Percentiles rank a stretch among this genome's conserved stretches.
phyloP scores from a whole-genome alignment of 805 yeast species.

The Henningerozyma blattae region DNA sequence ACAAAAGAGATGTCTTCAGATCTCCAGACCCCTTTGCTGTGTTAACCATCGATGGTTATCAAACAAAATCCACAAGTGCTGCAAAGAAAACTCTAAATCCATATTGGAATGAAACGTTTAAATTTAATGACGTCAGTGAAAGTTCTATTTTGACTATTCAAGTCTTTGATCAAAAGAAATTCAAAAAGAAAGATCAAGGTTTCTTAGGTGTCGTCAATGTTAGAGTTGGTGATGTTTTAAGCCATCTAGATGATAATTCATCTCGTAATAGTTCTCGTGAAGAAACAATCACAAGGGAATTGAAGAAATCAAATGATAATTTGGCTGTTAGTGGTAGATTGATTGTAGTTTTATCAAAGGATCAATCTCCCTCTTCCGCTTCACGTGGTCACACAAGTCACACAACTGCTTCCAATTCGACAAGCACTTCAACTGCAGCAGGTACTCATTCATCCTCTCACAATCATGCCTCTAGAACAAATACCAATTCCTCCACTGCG shows the following conservation, averaged over 20 bases:
- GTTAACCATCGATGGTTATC: constrained; percentile 92
- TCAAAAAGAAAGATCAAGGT: constrained; percentile 97
- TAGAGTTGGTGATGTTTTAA: constrained; percentile 66
- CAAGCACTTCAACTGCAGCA: constrained; percentile 6
- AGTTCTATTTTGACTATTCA: constrained; percentile 83
- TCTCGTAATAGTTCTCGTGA: constrained; percentile 26
- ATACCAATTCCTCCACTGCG: constrained; percentile 3
- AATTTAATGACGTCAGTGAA: constrained; percentile 60
- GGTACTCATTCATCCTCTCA: neutral
- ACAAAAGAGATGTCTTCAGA: constrained; percentile 88
- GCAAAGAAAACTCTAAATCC: constrained; percentile 92
- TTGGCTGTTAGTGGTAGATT: constrained; percentile 89
- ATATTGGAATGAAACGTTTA: constrained; percentile 92
- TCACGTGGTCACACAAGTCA: constrained; percentile 1
- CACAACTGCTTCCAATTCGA: constrained; percentile 2
- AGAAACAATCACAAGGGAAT: constrained; percentile 86
- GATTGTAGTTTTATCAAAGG: constrained; percentile 53
- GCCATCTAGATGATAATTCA: constrained; percentile 41
- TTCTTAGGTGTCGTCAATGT: constrained; percentile 92
- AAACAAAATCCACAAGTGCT: constrained; percentile 88
- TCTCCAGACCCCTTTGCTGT: constrained; percentile 98
- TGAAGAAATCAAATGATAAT: constrained; percentile 84
- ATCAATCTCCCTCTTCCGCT: constrained; percentile 22
- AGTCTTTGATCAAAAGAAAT: constrained; percentile 93
- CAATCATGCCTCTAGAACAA: constrained; percentile 24